These are phyloP conservation scores for Neonectria punicea DNA, from an alignment of 2,329 filamentous ascomycete species.

Conservation along the genomic window DNA sequence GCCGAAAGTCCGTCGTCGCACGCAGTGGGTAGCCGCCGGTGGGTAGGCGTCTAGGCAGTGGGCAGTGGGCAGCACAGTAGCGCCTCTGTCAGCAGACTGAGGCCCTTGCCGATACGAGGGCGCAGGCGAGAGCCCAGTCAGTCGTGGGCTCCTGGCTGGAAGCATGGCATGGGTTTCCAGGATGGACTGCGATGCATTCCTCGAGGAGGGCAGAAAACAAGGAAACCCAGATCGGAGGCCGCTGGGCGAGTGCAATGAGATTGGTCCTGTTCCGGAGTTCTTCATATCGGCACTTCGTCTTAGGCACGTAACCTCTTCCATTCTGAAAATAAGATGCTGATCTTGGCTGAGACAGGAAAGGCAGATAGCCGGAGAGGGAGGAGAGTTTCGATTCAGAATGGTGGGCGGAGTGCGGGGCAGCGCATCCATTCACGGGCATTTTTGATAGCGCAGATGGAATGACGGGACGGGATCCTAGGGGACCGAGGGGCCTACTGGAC, in stretches of 20 bases:
- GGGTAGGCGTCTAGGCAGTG: slow-evolving; percentile 2
- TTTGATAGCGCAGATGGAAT: neutral
- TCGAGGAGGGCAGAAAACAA: neutral
- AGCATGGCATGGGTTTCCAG: neutral
- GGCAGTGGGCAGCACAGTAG: neutral
- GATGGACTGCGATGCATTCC: neutral
- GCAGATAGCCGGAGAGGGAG: slow-evolving; percentile 9
- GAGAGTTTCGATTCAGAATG: slow-evolving; percentile 24
- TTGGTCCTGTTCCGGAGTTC: slow-evolving; percentile 20
- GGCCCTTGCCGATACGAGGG: neutral
- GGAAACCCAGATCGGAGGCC: too few relatives aligned
- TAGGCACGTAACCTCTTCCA: neutral
- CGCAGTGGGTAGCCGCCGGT: neutral
- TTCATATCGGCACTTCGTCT: neutral
- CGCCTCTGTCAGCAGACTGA: neutral
- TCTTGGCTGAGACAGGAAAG: slow-evolving; percentile 26
- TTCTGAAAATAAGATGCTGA: slow-evolving; percentile 17
- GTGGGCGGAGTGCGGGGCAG: slow-evolving; percentile 20
- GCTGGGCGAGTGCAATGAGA: neutral
- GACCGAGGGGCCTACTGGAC: neutral
- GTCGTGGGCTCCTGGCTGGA: neutral
- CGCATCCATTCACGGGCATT: slow-evolving; percentile 7
- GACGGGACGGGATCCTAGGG: neutral
- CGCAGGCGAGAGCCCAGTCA: neutral
- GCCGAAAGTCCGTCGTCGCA: neutral